Evolutionary conservation across 345 rosid genomes (phyloP).

Genomic region (Bruguiera parviflora): DNA sequence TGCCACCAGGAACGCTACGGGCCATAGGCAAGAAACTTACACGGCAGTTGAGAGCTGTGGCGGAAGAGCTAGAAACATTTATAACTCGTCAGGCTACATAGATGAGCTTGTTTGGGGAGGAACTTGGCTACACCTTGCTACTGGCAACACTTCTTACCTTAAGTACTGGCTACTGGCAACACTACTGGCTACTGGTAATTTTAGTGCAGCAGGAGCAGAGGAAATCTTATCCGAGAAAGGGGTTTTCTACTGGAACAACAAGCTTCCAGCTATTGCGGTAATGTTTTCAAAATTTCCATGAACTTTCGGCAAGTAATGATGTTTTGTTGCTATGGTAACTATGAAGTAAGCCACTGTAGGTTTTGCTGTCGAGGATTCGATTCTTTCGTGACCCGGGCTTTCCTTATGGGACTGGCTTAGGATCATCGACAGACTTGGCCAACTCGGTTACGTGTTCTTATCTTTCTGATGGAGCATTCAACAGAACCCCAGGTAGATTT

Average conservation of each 20-base stretch:
- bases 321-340: background rate
- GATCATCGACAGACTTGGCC: conserved; percentile 31
- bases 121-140: conserved; percentile 59
- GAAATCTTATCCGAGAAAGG: conserved; percentile 39
- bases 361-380: conserved; percentile 44
- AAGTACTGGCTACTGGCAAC: conserved; percentile 53
- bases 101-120: conserved; percentile 63
- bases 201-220: conserved; percentile 36
- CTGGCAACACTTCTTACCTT: conserved; percentile 49
- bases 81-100: conserved; percentile 45
- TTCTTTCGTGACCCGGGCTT: conserved; percentile 51
- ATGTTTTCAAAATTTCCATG: background rate
- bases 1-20: conserved; percentile 22
- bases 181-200: conserved; percentile 32
- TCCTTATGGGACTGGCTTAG: conserved; percentile 38
- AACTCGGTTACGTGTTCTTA: conserved; percentile 45
- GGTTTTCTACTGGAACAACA: conserved; percentile 60
- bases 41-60: conserved; percentile 36
- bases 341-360: conserved; percentile 24
- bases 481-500: conserved; percentile 38
- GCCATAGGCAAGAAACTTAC: conserved; percentile 29
- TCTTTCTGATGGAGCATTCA: conserved; percentile 30
- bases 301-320: background rate
- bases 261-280: conserved; percentile 49
- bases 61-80: conserved; percentile 41